These are phyloP conservation scores for Saccharomyces eubayanus DNA, from an alignment of 805 yeast genomes.

Conservation along the genomic window DNA sequence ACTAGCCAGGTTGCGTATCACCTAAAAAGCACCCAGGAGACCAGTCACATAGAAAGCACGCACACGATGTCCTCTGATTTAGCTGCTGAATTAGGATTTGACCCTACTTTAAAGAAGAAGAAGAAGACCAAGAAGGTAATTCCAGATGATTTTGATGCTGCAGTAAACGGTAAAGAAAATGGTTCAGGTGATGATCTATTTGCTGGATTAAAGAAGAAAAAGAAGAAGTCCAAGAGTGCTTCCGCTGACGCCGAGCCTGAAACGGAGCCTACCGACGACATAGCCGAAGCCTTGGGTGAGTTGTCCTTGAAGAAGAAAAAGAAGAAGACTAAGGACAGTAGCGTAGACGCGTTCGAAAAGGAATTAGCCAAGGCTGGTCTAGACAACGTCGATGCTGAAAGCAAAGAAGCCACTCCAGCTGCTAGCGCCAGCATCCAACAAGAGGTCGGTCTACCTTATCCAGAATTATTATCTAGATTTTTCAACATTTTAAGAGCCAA, in stretches of 20 bases:
- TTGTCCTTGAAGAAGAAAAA: conserved; percentile 73
- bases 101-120: conserved; percentile 69
- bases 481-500: conserved; percentile 79
- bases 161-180: conserved; percentile 30
- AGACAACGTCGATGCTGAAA: conserved; percentile 38
- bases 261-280: conserved; percentile 31
- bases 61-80: conserved; percentile 26
- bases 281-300: conserved; percentile 60
- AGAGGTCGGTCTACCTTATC: conserved; percentile 62
- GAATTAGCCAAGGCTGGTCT: conserved; percentile 87
- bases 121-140: conserved; percentile 56
- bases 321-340: conserved; percentile 55
- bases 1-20: not conserved
- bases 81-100: conserved; percentile 49
- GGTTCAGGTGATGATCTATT: conserved; percentile 57
- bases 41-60: not conserved
- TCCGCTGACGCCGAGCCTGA: conserved; percentile 25
- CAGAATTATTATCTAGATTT: conserved; percentile 71
- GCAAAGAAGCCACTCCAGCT: conserved; percentile 27
- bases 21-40: not conserved
- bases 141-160: conserved; percentile 34
- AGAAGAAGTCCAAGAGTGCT: conserved; percentile 55
- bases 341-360: conserved; percentile 75
- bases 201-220: conserved; percentile 76
- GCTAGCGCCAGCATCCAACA: conserved; percentile 31